Base-by-base conservation (phyloP, 2,329 filamentous ascomycete species). In the Atkinsonella texensis region DNA sequence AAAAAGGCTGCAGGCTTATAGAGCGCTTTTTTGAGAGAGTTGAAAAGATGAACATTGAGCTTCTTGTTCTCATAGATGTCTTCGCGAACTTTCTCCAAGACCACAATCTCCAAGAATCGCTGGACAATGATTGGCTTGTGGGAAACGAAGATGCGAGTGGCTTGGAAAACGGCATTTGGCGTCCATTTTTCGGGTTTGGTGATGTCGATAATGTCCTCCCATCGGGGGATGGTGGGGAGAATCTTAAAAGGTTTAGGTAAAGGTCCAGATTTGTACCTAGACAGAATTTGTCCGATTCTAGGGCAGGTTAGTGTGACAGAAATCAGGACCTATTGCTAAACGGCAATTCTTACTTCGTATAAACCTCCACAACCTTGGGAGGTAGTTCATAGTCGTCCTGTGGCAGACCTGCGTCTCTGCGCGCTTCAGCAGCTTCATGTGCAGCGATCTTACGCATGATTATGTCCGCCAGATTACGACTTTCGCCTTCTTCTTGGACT, bases 231-330 rank as follows among this genome's bases (percentile, higher is more conserved):
- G 0, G 89, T 90, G 2, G 93, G 93, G 9, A 98, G 78, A 57
- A 97, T 89, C 70, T 97, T 97, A 77, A 98, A 95, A 0, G 91
- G 91, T 69, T 98, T 98, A 18, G 93, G 93, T 33, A 98, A 77
- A 58, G 91, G 91, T n/a, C 93, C 93, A 13, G 87, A 91, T 70
- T 95, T 95, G 74, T 95, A 97, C 57, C 91, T 82, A 28, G 88
- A 89, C 53, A 98, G 77, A 54, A 97, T 85, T 58, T 90, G 75
- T 54, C 90, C 91, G 59, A 95, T 84, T 71, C 84, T 89, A 40
- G 15, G 7, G 7, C 15, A 7, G 20, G 46, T 62, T 55, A 63
- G 58, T 42, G 40, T 2, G 17, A 23, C n/a, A 7, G 15, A 43
- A 38, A 7, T 6, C 7, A 32, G 6, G 6, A 11, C 46, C 17